Evolutionary conservation across 331 rosid species (phyloP).

Genomic region (Arachis monticola): DNA sequence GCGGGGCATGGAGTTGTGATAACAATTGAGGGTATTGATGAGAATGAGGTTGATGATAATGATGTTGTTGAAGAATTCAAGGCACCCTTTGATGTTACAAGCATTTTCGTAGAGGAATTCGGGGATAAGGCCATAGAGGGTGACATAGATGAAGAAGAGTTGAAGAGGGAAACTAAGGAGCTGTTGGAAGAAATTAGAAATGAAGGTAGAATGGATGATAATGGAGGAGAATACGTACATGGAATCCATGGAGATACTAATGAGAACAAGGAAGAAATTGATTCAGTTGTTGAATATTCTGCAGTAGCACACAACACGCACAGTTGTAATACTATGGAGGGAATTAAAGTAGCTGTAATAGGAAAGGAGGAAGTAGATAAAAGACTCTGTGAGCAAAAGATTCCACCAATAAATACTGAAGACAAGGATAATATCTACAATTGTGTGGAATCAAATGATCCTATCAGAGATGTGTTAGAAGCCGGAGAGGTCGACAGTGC

Average conservation of each 20-base stretch:
- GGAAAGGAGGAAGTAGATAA: slow-evolving; percentile 16
- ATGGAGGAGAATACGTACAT: slow-evolving; percentile 17
- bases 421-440: neutral
- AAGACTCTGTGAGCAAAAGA: slow-evolving; percentile 10
- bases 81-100: slow-evolving; percentile 41
- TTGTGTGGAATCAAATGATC: slow-evolving; percentile 9
- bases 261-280: slow-evolving; percentile 20
- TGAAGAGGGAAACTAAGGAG: slow-evolving; percentile 50
- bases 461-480: no score
- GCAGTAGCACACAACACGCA: neutral
- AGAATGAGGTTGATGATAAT: slow-evolving; percentile 7
- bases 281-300: slow-evolving; percentile 23
- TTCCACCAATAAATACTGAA: slow-evolving; percentile 29
- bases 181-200: slow-evolving; percentile 57
- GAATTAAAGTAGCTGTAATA: neutral
- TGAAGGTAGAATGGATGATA: slow-evolving; percentile 45
- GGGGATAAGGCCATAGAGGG: slow-evolving; percentile 35
- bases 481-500: no score
- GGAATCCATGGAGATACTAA: slow-evolving; percentile 19
- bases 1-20: slow-evolving; percentile 24
- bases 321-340: slow-evolving; percentile 1
- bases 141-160: slow-evolving; percentile 44
- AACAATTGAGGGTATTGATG: slow-evolving; percentile 34
- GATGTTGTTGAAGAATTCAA: slow-evolving; percentile 18
- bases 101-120: slow-evolving; percentile 42